Conservation (phyloP, 768 basidiomycete genomes). For the Tephrocybe rancida region DNA sequence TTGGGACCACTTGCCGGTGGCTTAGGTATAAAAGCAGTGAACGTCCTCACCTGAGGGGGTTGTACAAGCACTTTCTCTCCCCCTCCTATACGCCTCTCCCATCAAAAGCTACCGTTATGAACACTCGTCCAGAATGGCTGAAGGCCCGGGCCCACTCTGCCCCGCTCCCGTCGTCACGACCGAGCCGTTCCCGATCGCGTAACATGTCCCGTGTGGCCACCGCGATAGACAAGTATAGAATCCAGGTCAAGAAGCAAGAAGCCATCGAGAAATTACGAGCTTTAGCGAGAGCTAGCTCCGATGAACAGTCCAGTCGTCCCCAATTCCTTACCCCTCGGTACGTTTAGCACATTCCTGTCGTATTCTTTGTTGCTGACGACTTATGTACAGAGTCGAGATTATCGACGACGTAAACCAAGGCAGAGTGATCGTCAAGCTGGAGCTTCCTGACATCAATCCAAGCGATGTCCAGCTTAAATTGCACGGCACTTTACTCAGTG, state of each 20-base stretch:
- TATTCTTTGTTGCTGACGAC: not conserved
- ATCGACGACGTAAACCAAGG: slow-evolving; percentile 38
- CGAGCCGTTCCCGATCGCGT: slow-evolving; percentile 3
- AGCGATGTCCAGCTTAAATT: slow-evolving; percentile 36
- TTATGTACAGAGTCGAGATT: slow-evolving; percentile 39
- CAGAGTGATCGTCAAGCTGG: slow-evolving; percentile 38
- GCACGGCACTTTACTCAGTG: slow-evolving; percentile 32
- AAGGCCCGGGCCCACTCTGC: slow-evolving; percentile 10
- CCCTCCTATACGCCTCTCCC: not conserved
- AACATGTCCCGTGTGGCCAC: not conserved
- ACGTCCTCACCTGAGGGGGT: too few relatives aligned
- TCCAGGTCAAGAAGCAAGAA: slow-evolving; percentile 2
- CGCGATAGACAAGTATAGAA: slow-evolving; percentile 2
- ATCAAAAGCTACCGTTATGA: slow-evolving; percentile 1
- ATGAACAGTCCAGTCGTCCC: not conserved
- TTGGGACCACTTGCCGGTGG: not conserved
- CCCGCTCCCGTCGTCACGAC: not conserved
- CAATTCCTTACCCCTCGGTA: slow-evolving; percentile 21
- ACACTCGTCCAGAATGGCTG: not conserved
- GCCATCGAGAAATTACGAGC: not conserved
- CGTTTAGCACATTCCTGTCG: not conserved
- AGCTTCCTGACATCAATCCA: slow-evolving; percentile 46
- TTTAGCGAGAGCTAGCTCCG: not conserved
- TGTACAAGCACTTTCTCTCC: not conserved
- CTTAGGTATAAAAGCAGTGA: slow-evolving; percentile 7